Evolutionary conservation across 352 stramenopile genomes (phyloP), one percentile per base, ranked within the genome.

Genomic region (Globisporangium mamillatum): DNA sequence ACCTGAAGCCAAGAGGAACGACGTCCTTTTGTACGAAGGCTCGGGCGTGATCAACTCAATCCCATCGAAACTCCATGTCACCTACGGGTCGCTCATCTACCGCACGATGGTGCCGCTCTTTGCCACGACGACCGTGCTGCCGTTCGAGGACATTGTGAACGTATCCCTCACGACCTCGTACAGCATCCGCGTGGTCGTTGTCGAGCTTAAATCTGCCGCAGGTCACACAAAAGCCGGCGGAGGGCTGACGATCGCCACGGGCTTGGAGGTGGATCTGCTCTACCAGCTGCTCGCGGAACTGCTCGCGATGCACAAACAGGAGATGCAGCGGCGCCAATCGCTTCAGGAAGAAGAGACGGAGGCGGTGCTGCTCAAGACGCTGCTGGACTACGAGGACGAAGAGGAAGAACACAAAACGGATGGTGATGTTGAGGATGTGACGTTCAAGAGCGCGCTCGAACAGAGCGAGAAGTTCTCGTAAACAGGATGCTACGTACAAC

Each of bases 11-110:
- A 46, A 46, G 38, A 86, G 84, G 53, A 77, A 77, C n/a, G 89
- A 91, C 55, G 86, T 93, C 46, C 63, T 95, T 46, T 75, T 95
- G 7, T 94, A 93, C 64, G 88, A 95, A 57, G 77, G 80, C n/a
- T 84, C 84, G 27, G 90, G 83, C 63, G 78, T 95, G 34, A 60
- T 92, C 32, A 93, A 91, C 56, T 88, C 75, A 16, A 78, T 88
- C 56, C 88, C 88, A 54, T 76, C 81, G 16, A 89, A 80, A 46
- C 75, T 95, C 14, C 78, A 92, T 60, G 77, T 95, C 58, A 93
- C 88, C 0, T 93, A 85, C 67, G 82, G 84, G n/a, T 75, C 76
- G 8, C 65, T 91, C 62, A 79, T 94, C 67, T 92, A 89, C 69
- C 84, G 84, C 18, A 86, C 82, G 16, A 85, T 94, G 86, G 76